Evolutionary conservation across 768 basidiomycete species (phyloP), one percentile per base, ranked within the genome.

Genomic region (Hygrocybe punicea): DNA sequence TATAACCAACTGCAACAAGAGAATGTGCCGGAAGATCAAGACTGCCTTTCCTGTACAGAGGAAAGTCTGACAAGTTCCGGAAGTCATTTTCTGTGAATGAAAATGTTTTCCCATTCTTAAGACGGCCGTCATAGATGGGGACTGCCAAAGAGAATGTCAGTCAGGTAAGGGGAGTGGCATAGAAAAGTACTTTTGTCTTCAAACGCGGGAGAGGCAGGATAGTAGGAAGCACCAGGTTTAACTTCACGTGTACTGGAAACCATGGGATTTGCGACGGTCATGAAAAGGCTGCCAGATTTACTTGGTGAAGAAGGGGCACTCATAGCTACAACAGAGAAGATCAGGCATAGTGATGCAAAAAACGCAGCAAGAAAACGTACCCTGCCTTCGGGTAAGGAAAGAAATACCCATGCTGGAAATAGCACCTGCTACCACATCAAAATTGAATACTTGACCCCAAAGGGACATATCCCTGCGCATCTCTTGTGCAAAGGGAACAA

Each of bases 71-170:
- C 11, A 48, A 14, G 14, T 25, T 48, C 14, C 19, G 6, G 24
- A 48, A 48, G 21, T 48, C 19, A 14, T 48, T 25, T 11, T 48
- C 46, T 14, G 24, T 21, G 46, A 48, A 48, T 13, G 17, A 25
- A 48, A 48, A 48, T 14, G 46, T 21, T 13, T 25, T 13, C 19
- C 14, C 17, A 11, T 14, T 21, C 19, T 14, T 48, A 11, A 14
- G 14, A 21, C 57, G 57, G 2, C 57, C 52, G 37, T 58, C 52
- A 49, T 47, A 58, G 5, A 58, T 46, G 10, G 58, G 58, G 17
- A 54, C 58, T 58, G 21, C 8, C 9, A 49, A 11, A 33, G 11
- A 48, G 19, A 42, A 34, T 23, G 24, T 52, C 14, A 24, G 29
- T 13, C 24, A 42, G 16, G 52, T 35, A 46, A 24, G 21, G n/a